Evolutionary conservation across 768 basidiomycete genomes (phyloP), one percentile per base, ranked within the genome.

Genomic region (Suillus subluteus): DNA sequence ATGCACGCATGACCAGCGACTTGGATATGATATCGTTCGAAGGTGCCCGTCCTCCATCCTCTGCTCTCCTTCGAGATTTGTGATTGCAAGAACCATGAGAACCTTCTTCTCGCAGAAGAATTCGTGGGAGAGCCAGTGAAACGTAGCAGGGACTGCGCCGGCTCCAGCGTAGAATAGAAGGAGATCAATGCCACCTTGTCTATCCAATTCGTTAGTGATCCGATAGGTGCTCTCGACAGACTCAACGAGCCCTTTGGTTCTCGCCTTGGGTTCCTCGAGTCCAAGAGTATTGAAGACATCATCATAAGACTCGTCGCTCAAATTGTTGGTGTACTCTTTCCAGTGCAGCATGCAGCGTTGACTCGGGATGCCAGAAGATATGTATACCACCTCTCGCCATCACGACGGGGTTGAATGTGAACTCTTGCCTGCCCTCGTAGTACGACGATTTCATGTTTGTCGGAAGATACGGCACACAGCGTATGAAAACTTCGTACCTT

Each of bases 161-260:
- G 44, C 62, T 16, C 74, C 73, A 64, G 78, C 78, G 69, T 76
- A 77, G 62, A 48, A 48, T 48, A 82, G 67, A 4, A 83, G 79
- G 50, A 84, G 72, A 69, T 75, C 78, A 38, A 83, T 69, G 3
- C 82, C 81, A 5, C 73, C 78, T 58, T 58, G 52, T n/a, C 18
- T n/a, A 40, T 68, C 65, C 3, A 83, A 66, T 6, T 66, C 71
- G 7, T 68, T 71, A 58, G 84, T 69, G 9, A 84, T 66, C 2
- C 35, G 54, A 38, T 68, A 73, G 46, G 76, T 73, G 8, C 74
- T 71, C 52, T 68, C 63, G n/a, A 79, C 66, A 21, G 75, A 75
- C 21, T 44, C 56, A 40, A 52, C n/a, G 41, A 66, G 61, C 3
- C 48, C n/a, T 18, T 68, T 52, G 15, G 67, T 71, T 18, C 46